Evolutionary conservation across 208 protist genomes (phyloP), one percentile per base, ranked within the genome.

Genomic region (Leishmania martiniquensis): DNA sequence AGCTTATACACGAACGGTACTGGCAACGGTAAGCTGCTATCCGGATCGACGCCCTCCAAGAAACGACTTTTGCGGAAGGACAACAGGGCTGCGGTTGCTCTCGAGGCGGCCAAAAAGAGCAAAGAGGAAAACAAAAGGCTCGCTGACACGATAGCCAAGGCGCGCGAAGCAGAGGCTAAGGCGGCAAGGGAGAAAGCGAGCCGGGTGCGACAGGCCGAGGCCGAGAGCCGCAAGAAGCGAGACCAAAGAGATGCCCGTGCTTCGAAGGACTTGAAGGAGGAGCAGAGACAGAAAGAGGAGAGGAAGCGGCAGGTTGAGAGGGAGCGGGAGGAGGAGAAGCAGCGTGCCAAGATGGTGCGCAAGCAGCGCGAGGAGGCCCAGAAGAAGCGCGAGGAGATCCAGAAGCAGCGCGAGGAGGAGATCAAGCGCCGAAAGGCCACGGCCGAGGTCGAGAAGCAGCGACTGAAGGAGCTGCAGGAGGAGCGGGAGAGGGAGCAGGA

Each of bases 1-100:
- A 72, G 57, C 29, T 13, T 25, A n/a, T 37, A 72, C 29, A 9
- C 37, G 2, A 51, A 54, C 54, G 44, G 57, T 25, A 34, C 60
- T 39, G 72, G 5, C 72, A 71, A 69, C 29, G 25, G 39, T 25
- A 44, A 47, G 22, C 32, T 62, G 29, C 44, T 52, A 22, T 39
- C 37, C 25, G 51, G 29, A 20, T 4, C 29, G 0, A 9, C 68
- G 3, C 54, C 51, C n/a, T 0, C 52, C 52, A 72, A 39, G 70
- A 89, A 86, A 78, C 87, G 87, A 17, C 82, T 91, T 6, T 49
- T 91, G 42, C 81, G 82, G 12, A 91, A 91, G 76, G 62, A 72
- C 7, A 81, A 65, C 42, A 77, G 80, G 34, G 62, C 45, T 54
- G 67, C 54, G 37, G 76, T 42, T 15, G 15, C 45, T 45, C 68